Base-by-base conservation (phyloP, 2,329 filamentous ascomycete genomes). In the Cladosporium velox region DNA sequence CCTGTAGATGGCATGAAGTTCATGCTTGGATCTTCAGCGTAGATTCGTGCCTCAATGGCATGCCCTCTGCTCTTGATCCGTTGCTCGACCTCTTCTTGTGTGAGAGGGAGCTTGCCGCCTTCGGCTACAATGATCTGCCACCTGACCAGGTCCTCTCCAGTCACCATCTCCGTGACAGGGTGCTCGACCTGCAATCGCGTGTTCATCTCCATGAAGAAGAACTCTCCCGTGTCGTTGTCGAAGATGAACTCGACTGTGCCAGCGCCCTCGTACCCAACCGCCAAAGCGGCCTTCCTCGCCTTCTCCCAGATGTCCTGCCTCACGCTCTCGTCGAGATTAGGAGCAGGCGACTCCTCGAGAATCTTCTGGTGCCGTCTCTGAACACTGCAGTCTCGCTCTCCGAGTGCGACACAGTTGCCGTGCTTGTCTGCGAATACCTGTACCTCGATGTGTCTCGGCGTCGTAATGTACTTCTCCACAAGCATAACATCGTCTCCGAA, bases 1-100 rank as follows among this genome's bases (percentile, higher is more conserved):
- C 95, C 95, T 0, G 95, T 97, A 76, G 97, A 94, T 0, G 95
- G 95, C 69, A 97, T 89, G 79, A 99, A 99, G 65, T 93, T 93
- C 77, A 86, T 91, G 71, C 91, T 90, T 1, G 95, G 95, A 74
- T 93, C 96, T 78, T 99, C 95, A 10, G 95, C 95, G 77, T 99
- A 99, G 71, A 99, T 97, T 66, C 95, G 87, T 18, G 94, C 94
- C 82, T 99, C 95, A 68, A 99, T 96, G 12, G 93, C 95, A 73
- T 93, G 91, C 1, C 95, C 95, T 55, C 88, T 85, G 70, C 85
- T 84, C 38, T 84, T 83, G 77, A 99, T 98, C 69, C 88, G 85
- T 67, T 85, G 81, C 70, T 90, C 86, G 30, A 91, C 85, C 67
- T 90, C 81, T 58, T 84, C 82, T 72, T 91, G 90, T 0, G 85